phyloP scores from a whole-genome alignment of 345 rosid species.

The Aquilaria yunnanensis region DNA sequence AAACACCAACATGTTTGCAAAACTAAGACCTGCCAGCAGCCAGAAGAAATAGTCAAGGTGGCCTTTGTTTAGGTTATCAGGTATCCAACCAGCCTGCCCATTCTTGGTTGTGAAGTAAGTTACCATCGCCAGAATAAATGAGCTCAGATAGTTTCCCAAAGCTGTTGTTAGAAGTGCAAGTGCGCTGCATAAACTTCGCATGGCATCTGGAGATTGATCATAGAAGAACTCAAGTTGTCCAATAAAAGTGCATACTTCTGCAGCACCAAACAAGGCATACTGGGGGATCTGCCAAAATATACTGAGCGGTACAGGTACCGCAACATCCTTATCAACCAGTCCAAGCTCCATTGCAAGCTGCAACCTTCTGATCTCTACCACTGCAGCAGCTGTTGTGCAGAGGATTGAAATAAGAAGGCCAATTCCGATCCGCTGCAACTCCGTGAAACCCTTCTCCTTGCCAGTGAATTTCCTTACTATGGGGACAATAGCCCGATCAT shows the following conservation, averaged over 20 bases:
- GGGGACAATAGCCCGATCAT: slow-evolving; percentile 61
- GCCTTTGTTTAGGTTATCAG: slow-evolving; percentile 68
- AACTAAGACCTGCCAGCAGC: slow-evolving; percentile 67
- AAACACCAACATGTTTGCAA: slow-evolving; percentile 51
- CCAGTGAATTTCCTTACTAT: slow-evolving; percentile 70
- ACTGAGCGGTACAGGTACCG: slow-evolving; percentile 42
- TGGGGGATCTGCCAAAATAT: slow-evolving; percentile 85
- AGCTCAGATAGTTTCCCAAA: slow-evolving; percentile 68
- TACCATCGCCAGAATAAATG: slow-evolving; percentile 61
- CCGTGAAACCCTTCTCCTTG: slow-evolving; percentile 70
- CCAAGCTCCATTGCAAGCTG: slow-evolving; percentile 59
- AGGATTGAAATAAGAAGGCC: slow-evolving; percentile 65
- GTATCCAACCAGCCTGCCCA: slow-evolving; percentile 70
- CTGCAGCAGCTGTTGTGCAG: slow-evolving; percentile 67
- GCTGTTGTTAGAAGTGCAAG: slow-evolving; percentile 56
- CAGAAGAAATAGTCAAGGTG: slow-evolving; percentile 87
- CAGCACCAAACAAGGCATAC: slow-evolving; percentile 61
- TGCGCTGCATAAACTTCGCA: slow-evolving; percentile 80
- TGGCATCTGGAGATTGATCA: slow-evolving; percentile 87
- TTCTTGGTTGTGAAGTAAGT: slow-evolving; percentile 47
- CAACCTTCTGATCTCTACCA: slow-evolving; percentile 58
- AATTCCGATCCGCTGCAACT: slow-evolving; percentile 78
- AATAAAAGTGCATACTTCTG: slow-evolving; percentile 63
- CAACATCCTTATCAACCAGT: slow-evolving; percentile 32
- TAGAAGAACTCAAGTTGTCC: slow-evolving; percentile 88